Percentiles rank a stretch among this genome's conserved stretches.
phyloP scores from a whole-genome alignment of 495 filamentous ascomycete species.

The Penicillium goetzii region DNA sequence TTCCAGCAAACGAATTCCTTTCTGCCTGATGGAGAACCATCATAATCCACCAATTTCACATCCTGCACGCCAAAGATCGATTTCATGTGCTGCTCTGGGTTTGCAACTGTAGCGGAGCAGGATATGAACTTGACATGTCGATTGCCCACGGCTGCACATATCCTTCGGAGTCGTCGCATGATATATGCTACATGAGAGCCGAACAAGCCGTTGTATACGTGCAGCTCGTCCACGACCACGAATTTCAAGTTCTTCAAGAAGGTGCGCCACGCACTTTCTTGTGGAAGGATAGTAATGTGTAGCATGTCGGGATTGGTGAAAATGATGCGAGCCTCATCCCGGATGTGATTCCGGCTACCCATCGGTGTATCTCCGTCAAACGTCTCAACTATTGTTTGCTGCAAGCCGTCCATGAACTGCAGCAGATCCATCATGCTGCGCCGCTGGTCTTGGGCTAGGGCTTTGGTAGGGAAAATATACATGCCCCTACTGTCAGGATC shows the following conservation, averaged over 20 bases:
- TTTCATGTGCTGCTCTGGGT: constrained; percentile 89
- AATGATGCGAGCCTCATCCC: constrained; percentile 89
- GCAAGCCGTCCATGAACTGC: constrained; percentile 74
- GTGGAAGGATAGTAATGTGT: constrained; percentile 89
- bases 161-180: constrained; percentile 86
- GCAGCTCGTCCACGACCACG: constrained; percentile 88
- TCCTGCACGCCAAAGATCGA: constrained; percentile 88
- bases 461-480: constrained; percentile 99
- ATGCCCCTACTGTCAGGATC: constrained; percentile 80
- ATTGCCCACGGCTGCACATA: constrained; percentile 93
- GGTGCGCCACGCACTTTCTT: constrained; percentile 85
- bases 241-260: constrained; percentile 89
- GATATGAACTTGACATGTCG: constrained; percentile 88
- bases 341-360: constrained; percentile 72
- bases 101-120: constrained; percentile 96
- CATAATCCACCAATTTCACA: constrained; percentile 81
- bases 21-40: constrained; percentile 88
- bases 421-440: constrained; percentile 86
- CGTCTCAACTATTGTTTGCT: constrained; percentile 80
- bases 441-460: constrained; percentile 92
- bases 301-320: constrained; percentile 99
- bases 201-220: constrained; percentile 95
- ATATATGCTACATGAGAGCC: constrained; percentile 93
- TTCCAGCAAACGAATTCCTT: constrained; percentile 99
- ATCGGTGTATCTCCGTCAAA: constrained; percentile 96